A percentile compares a stretch with the other conserved stretches of the same genome.
Conservation (phyloP, 805 yeast genomes). For the Yarrowia bubula region DNA sequence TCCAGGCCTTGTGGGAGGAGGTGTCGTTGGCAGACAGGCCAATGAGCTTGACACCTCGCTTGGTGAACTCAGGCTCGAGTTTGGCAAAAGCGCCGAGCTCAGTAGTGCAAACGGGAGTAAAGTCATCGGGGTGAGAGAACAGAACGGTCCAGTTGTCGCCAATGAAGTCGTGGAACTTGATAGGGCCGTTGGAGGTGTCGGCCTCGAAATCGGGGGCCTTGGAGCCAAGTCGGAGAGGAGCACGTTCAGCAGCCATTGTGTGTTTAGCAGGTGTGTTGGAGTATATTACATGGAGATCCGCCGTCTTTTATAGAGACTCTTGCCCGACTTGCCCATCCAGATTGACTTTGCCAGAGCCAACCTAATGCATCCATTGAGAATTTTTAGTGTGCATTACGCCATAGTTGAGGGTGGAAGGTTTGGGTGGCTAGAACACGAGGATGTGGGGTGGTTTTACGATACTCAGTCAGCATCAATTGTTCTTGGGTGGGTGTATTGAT, state of each 20-base stretch:
- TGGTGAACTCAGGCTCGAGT: slow-evolving; percentile 84
- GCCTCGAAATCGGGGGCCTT: slow-evolving; percentile 87
- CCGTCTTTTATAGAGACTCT: not conserved
- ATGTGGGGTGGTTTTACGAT: too few species aligned
- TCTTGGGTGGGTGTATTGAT: too few species aligned
- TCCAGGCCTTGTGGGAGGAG: slow-evolving; percentile 83
- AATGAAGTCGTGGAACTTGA: slow-evolving; percentile 82
- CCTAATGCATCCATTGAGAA: slow-evolving; percentile 26
- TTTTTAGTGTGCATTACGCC: slow-evolving; percentile 26
- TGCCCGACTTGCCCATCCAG: not conserved
- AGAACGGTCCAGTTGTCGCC: slow-evolving; percentile 85
- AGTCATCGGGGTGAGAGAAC: slow-evolving; percentile 95
- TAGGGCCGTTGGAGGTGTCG: slow-evolving; percentile 77
- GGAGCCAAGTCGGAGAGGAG: slow-evolving; percentile 69
- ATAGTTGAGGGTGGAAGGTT: slow-evolving; percentile 5
- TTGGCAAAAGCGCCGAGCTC: slow-evolving; percentile 94
- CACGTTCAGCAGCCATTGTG: slow-evolving; percentile 25
- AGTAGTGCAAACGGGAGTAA: slow-evolving; percentile 96
- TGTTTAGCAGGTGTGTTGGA: not conserved
- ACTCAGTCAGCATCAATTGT: too few species aligned
- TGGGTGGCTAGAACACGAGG: not conserved
- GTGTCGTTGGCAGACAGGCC: slow-evolving; percentile 88
- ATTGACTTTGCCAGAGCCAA: slow-evolving; percentile 17
- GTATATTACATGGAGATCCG: not conserved
- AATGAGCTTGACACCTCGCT: slow-evolving; percentile 83